Percentiles rank a stretch among this genome's conserved stretches.
These are phyloP conservation scores for Neurospora terricola DNA, from an alignment of 495 filamentous ascomycete genomes.

Conservation along the genomic window DNA sequence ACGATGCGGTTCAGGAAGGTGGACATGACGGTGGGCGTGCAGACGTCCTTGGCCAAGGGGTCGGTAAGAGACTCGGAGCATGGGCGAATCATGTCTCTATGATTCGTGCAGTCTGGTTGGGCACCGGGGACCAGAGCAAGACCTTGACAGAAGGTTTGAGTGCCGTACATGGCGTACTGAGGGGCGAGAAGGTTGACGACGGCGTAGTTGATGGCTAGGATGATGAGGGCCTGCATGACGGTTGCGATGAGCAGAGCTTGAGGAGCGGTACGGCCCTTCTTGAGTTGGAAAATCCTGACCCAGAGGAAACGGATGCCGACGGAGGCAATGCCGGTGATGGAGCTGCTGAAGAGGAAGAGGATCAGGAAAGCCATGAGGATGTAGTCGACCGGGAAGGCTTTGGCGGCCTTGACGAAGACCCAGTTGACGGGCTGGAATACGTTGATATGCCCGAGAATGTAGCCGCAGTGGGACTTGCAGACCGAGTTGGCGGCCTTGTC, in stretches of 20 bases:
- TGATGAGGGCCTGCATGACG: constrained; percentile 79
- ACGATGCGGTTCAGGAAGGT: constrained; percentile 90
- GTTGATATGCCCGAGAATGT: constrained; percentile 83
- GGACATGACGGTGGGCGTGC: constrained; percentile 80
- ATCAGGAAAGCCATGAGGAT: constrained; percentile 73
- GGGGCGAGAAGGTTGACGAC: constrained; percentile 86
- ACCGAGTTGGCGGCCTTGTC: constrained; percentile 93
- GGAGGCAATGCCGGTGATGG: constrained; percentile 72
- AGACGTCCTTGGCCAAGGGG: constrained; percentile 58
- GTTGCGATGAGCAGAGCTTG: constrained; percentile 89
- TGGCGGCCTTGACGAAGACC: constrained; percentile 72
- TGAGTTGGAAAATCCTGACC: constrained; percentile 82
- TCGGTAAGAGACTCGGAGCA: constrained; percentile 67
- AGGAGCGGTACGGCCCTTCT: constrained; percentile 78
- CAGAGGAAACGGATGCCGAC: constrained; percentile 94
- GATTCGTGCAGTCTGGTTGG: constrained; percentile 71
- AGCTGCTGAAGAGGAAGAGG: constrained; percentile 75
- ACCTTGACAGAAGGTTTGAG: constrained; percentile 84
- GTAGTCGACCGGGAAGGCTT: constrained; percentile 87
- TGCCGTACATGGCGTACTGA: constrained; percentile 89
- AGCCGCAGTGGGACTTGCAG: constrained; percentile 85
- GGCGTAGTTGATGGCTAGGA: constrained; percentile 82
- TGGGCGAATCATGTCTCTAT: constrained; percentile 58
- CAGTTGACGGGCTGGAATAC: constrained; percentile 94
- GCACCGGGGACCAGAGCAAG: constrained; percentile 41